A percentile compares a stretch with the other conserved stretches of the same genome.
Evolutionary conservation across 1,284 basidiomycete genomes (phyloP).

Genomic region (Leccinum fallax): DNA sequence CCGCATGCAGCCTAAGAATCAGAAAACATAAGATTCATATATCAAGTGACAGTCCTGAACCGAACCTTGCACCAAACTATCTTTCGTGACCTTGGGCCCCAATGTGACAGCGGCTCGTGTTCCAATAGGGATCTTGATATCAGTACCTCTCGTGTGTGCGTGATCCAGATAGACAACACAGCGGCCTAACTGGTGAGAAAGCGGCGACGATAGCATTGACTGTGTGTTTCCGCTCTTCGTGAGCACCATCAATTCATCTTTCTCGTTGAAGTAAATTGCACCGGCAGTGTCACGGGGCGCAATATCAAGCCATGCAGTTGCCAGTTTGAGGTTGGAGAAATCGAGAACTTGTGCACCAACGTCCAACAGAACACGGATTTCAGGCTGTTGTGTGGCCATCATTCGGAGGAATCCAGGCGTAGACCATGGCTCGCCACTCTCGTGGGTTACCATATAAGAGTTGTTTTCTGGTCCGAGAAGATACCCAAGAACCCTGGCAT

Average conservation of each 20-base stretch:
- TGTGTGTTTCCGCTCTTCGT: neutral
- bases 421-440: neutral
- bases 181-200: neutral
- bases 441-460: slow-evolving; percentile 31
- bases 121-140: neutral
- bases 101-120: neutral
- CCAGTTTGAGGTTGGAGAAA: neutral
- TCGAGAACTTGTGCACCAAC: neutral
- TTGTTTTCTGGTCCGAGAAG: slow-evolving; percentile 49
- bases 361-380: neutral
- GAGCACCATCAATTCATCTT: neutral
- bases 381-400: neutral
- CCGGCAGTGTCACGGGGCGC: neutral
- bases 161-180: neutral
- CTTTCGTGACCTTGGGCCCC: neutral
- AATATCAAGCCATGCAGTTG: neutral
- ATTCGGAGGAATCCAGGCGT: neutral
- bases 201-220: neutral
- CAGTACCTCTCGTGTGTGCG: neutral
- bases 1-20: neutral
- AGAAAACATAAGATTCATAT: neutral
- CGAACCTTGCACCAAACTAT: neutral
- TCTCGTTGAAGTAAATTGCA: neutral
- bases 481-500: slow-evolving; percentile 50
- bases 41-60: neutral